These are phyloP conservation scores for Trypanosoma platydactyli DNA, from an alignment of 208 protist genomes.

Conservation along the genomic window DNA sequence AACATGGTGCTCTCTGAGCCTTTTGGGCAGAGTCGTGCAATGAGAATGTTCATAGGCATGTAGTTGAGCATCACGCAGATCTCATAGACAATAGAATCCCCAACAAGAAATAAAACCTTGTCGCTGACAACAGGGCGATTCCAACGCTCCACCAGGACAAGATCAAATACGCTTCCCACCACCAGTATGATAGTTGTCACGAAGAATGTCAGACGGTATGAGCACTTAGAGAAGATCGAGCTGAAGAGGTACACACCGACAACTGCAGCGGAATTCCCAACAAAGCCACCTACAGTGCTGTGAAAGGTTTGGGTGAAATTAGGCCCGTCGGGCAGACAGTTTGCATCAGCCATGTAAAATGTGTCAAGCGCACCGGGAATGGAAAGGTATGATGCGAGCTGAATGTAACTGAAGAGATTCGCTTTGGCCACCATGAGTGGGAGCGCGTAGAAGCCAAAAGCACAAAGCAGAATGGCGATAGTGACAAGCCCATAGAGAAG, in stretches of 20 bases:
- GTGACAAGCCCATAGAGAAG: conserved; percentile 34
- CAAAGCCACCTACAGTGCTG: conserved; percentile 36
- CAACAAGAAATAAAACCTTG: conserved; percentile 22
- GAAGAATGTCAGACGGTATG: conserved; percentile 45
- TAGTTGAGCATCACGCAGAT: conserved; percentile 24
- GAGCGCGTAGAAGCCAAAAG: conserved; percentile 42
- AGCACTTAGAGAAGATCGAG: conserved; percentile 37
- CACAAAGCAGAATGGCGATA: conserved; percentile 38
- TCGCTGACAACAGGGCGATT: conserved; percentile 28
- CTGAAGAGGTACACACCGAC: conserved; percentile 48
- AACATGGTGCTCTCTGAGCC: conserved; percentile 28
- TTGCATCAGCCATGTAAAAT: conserved; percentile 42
- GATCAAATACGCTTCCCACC: conserved; percentile 23
- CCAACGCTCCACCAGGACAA: conserved; percentile 32
- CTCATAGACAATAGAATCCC: conserved; percentile 29
- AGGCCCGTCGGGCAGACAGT: conserved; percentile 42
- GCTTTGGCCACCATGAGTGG: conserved; percentile 47
- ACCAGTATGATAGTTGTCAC: conserved; percentile 20
- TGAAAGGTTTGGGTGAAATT: conserved; percentile 60
- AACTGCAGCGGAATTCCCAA: conserved; percentile 35
- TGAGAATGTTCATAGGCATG: conserved; percentile 27
- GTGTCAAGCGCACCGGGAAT: conserved; percentile 48
- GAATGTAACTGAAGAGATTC: conserved; percentile 48
- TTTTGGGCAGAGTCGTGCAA: conserved; percentile 23
- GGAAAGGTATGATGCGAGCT: conserved; percentile 37